Percentiles rank a stretch among this genome's conserved stretches.
phyloP scores from a whole-genome alignment of 805 yeast genomes.

The Priceomyces castillae region DNA sequence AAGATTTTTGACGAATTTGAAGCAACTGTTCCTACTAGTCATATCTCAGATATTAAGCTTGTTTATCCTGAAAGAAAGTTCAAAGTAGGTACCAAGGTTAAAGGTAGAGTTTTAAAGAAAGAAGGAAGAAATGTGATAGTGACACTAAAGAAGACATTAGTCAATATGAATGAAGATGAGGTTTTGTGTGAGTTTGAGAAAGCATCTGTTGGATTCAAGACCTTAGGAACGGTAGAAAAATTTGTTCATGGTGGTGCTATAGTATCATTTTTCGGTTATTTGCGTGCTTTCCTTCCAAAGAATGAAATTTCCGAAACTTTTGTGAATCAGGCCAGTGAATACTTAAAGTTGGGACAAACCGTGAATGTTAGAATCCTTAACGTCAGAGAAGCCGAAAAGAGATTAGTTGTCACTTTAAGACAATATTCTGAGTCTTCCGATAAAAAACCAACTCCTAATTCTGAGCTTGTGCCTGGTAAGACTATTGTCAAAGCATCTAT shows the following conservation, averaged over 20 bases:
- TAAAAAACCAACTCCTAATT: constrained; percentile 46
- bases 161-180: constrained; percentile 58
- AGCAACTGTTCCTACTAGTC: constrained; percentile 71
- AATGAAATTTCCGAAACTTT: constrained; percentile 88
- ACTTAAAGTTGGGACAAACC: constrained; percentile 80
- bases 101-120: constrained; percentile 64
- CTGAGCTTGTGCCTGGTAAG: constrained; percentile 56
- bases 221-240: constrained; percentile 71
- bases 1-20: constrained; percentile 63
- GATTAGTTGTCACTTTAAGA: constrained; percentile 72
- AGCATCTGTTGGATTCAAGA: constrained; percentile 45
- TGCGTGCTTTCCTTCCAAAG: constrained; percentile 80
- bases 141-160: constrained; percentile 82
- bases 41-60: constrained; percentile 80
- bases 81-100: constrained; percentile 78
- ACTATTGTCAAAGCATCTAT: constrained; percentile 58
- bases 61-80: constrained; percentile 90
- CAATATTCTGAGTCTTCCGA: constrained; percentile 53
- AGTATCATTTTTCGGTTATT: constrained; percentile 75
- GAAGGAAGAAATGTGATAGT: constrained; percentile 51
- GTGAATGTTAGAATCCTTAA: constrained; percentile 63
- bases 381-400: constrained; percentile 50
- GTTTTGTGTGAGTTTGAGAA: constrained; percentile 41
- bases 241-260: constrained; percentile 77
- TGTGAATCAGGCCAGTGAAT: constrained; percentile 73